Base-by-base conservation (phyloP, 1,139 yeast species). In the Torulaspora pretoriensis region DNA sequence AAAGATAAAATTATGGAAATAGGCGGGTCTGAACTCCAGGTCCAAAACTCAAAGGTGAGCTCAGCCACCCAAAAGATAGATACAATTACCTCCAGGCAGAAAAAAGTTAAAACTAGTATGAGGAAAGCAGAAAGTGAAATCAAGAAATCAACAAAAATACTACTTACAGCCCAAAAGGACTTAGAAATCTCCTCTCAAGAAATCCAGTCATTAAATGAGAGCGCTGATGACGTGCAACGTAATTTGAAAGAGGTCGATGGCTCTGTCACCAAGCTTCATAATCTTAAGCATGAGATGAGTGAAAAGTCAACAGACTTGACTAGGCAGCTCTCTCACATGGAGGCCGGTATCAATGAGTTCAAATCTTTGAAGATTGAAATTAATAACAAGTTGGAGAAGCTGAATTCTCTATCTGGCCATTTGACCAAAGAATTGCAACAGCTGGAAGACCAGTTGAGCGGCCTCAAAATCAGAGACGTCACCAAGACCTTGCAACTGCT, bases 1-100 rank as follows among this genome's bases (percentile, higher is more conserved):
- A 90, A 88, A 55, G 87, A 82, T 46, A 75, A 82, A 59, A 87
- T 94, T 29, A 80, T 90, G 86, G 83, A 85, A 48, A 84, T 89
- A 43, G 98, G 99, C 43, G 99, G 99, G 52, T 83, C 86, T 9
- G 82, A 82, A 51, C 72, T 92, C 52, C 80, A 90, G 46, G 66
- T 85, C 50, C 96, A 89, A 58, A 85, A 81, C 53, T 77, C 94
- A 1, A 84, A 81, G 57, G 96, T 92, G 9, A 92, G 82, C 56
- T 83, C 94, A 1, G 71, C 85, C 31, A 72, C 73, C 39, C 88
- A 85, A 55, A 77, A 80, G 56, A 75, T 86, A 35, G 86, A 83
- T 47, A 75, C 84, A 16, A 67, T 80, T 17, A 71, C 68, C 28
- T 80, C 79, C 34, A 81, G 79, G 53, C 71, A 80, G n/a, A 73